Evolutionary conservation across 768 basidiomycete species (phyloP).

Genomic region (Mycena indigotica): DNA sequence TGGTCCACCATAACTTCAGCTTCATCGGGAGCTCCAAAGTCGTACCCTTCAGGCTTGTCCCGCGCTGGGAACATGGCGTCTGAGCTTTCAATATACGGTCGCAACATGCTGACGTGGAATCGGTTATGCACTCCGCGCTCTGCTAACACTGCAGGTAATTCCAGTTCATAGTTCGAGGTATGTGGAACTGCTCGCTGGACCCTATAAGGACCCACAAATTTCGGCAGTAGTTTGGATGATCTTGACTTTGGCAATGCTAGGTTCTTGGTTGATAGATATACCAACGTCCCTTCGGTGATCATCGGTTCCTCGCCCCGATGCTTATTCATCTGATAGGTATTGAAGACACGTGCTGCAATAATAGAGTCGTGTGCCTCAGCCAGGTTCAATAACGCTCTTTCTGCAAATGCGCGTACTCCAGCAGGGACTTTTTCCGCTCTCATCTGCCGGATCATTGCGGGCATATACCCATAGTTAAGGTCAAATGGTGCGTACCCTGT

Average conservation of each 20-base stretch:
- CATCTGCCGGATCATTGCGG: constrained; percentile 22
- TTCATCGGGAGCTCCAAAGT: constrained; percentile 35
- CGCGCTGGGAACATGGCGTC: constrained; percentile 38
- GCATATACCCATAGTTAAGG: constrained; percentile 30
- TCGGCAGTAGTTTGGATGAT: constrained; percentile 38
- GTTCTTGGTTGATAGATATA: constrained; percentile 41
- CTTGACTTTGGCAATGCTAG: constrained; percentile 35
- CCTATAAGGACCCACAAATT: constrained; percentile 41
- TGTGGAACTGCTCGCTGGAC: constrained; percentile 24
- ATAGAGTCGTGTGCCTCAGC: constrained; percentile 40
- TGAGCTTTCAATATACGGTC: constrained; percentile 32
- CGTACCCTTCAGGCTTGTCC: constrained; percentile 31
- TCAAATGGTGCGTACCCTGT: constrained; percentile 41
- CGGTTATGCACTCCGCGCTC: constrained; percentile 31
- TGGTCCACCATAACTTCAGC: constrained; percentile 42
- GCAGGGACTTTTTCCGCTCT: not conserved
- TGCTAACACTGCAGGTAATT: constrained; percentile 29
- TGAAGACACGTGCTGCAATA: constrained; percentile 34
- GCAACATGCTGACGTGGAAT: constrained; percentile 39
- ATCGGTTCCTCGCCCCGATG: constrained; percentile 14
- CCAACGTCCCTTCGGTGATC: constrained; percentile 28
- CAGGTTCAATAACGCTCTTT: constrained; percentile 27
- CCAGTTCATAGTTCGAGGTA: constrained; percentile 31
- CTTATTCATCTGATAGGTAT: constrained; percentile 35
- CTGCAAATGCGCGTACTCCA: constrained; percentile 31